Evolutionary conservation across 169 alveolate species (phyloP).

Genomic region (Condylostoma magnum): DNA sequence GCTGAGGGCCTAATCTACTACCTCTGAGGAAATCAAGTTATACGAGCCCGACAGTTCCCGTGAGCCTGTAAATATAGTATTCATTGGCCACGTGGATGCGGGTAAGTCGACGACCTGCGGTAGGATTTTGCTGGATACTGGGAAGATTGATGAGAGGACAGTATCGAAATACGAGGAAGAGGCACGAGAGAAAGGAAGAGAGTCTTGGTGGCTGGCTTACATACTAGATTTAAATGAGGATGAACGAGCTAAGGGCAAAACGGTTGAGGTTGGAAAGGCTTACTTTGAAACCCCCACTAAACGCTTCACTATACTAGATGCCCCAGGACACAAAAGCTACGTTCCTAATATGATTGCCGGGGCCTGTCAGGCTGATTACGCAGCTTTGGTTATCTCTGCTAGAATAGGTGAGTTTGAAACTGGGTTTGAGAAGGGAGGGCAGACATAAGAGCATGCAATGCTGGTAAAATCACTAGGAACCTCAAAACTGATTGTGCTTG

Average conservation of each 20-base stretch:
- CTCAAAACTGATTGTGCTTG: conserved; percentile 93
- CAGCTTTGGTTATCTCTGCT: conserved; percentile 97
- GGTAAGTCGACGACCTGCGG: conserved; percentile 99
- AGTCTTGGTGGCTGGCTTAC: conserved; percentile 99
- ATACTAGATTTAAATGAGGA: conserved; percentile 99
- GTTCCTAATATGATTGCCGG: conserved; percentile 99
- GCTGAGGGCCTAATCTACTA: background rate
- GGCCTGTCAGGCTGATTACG: conserved; percentile 99
- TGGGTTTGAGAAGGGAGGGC: conserved; percentile 99
- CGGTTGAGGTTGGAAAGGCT: conserved; percentile 99
- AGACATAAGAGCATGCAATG: conserved; percentile 99
- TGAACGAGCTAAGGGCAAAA: conserved; percentile 97
- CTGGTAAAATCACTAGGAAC: conserved; percentile 98
- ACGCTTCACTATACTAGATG: conserved; percentile 98
- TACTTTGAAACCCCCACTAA: conserved; percentile 90
- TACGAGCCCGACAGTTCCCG: conserved; percentile 36
- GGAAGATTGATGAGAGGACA: conserved; percentile 95
- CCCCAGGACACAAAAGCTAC: conserved; percentile 99
- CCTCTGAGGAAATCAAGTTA: background rate
- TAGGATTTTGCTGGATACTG: conserved; percentile 86
- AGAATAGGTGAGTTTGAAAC: conserved; percentile 98
- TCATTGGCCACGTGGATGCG: conserved; percentile 99
- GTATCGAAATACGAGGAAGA: conserved; percentile 97
- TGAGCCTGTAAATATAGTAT: conserved; percentile 88
- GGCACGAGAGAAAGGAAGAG: conserved; percentile 98